phyloP scores from a whole-genome alignment of 202 grass and related monocot genomes.

The Schoenoplectus triqueter region DNA sequence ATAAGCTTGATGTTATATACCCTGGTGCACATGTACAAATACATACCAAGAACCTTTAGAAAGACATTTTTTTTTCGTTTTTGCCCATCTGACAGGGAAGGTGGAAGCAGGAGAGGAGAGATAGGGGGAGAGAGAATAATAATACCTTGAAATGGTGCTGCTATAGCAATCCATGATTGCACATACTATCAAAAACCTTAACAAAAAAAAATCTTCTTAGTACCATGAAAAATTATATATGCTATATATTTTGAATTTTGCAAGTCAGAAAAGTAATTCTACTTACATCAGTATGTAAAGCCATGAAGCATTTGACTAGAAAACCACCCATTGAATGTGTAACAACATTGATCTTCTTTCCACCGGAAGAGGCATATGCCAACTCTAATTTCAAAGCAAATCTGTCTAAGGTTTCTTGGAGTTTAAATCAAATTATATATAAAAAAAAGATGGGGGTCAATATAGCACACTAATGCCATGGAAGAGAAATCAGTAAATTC shows the following conservation, averaged over 20 bases:
- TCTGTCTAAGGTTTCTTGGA: slow-evolving; percentile 74
- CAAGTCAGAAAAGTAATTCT: background rate
- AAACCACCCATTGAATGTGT: slow-evolving; percentile 99
- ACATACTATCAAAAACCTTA: slow-evolving; percentile 93
- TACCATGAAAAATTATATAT: slow-evolving; percentile 32
- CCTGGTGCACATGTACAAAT: slow-evolving; percentile 76
- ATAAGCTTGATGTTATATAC: slow-evolving; percentile 83
- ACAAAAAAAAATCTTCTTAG: slow-evolving; percentile 38
- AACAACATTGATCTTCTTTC: slow-evolving; percentile 86
- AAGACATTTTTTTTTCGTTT: background rate
- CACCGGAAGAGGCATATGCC: slow-evolving; percentile 74
- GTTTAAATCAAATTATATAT: slow-evolving; percentile 47
- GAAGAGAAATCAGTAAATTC: slow-evolving; percentile 15
- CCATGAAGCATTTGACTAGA: slow-evolving; percentile 86
- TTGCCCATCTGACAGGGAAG: too few species aligned
- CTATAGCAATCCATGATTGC: slow-evolving; percentile 96
- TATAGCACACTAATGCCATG: slow-evolving; percentile 22
- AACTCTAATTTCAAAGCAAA: slow-evolving; percentile 81
- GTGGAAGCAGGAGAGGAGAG: too few species aligned
- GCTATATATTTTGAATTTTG: background rate
- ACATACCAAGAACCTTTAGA: slow-evolving; percentile 10
- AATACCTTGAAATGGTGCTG: slow-evolving; percentile 99
- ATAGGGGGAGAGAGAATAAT: background rate
- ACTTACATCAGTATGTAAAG: slow-evolving; percentile 83
- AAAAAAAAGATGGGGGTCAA: background rate